A percentile compares a stretch with the other conserved stretches of the same genome.
Conservation (phyloP, 805 yeast species). For the Blastobotrys attinorum region DNA sequence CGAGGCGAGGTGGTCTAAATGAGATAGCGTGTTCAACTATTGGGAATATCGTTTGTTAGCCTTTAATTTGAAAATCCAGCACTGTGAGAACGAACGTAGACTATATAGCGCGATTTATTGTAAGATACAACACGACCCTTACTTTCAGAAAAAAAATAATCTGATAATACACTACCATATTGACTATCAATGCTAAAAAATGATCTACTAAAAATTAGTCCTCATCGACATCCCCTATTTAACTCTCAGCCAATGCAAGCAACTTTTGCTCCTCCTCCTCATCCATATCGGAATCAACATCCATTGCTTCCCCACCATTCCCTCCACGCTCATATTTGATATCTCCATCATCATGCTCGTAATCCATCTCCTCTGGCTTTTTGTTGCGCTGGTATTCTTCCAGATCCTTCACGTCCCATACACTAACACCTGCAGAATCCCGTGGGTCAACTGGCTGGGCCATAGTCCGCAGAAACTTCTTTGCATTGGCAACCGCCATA, state of each 20-base stretch:
- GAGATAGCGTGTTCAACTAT: too few species aligned
- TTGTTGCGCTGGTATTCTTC: slow-evolving; percentile 14
- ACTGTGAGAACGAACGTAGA: too few species aligned
- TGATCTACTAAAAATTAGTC: too few species aligned
- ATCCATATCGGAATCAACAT: slow-evolving; percentile 1
- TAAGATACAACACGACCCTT: too few species aligned
- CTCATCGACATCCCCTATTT: neutral
- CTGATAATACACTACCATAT: too few species aligned
- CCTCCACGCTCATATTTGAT: slow-evolving; percentile 4
- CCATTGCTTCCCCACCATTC: too few species aligned
- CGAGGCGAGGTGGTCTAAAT: too few species aligned
- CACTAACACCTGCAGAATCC: slow-evolving; percentile 90
- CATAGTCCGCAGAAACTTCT: slow-evolving; percentile 81
- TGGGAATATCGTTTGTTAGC: too few species aligned
- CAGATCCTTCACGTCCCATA: slow-evolving; percentile 62
- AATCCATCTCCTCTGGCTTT: neutral
- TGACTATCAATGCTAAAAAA: too few species aligned
- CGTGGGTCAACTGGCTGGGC: slow-evolving; percentile 89
- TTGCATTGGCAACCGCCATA: slow-evolving; percentile 94
- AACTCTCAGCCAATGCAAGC: neutral
- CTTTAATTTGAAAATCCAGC: too few species aligned
- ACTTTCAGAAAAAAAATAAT: too few species aligned
- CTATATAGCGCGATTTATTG: too few species aligned
- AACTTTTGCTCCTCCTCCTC: neutral
- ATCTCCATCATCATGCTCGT: slow-evolving; percentile 1